A percentile compares a stretch with the other conserved stretches of the same genome.
These are phyloP conservation scores for Amesomyces nigricolor DNA, from an alignment of 2,329 filamentous ascomycete genomes.

Conservation along the genomic window DNA sequence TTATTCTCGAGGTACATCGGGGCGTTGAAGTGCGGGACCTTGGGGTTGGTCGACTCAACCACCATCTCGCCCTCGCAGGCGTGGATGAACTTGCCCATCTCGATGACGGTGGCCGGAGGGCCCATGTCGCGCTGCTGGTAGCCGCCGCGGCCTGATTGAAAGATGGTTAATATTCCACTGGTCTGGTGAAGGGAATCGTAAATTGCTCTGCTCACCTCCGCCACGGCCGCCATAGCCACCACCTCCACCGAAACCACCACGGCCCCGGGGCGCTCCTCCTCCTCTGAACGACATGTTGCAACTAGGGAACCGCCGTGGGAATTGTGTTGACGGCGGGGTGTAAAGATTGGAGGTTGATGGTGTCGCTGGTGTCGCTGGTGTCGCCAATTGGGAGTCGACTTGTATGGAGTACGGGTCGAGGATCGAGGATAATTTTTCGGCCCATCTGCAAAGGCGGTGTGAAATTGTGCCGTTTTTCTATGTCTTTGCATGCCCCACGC, in stretches of 20 bases:
- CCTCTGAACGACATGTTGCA: conserved; percentile 56
- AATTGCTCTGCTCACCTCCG: too few relatives aligned
- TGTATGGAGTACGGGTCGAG: neutral
- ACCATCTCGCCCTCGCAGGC: conserved; percentile 97
- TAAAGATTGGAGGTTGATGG: neutral
- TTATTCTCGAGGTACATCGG: conserved; percentile 99
- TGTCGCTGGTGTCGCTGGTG: conserved; percentile 10
- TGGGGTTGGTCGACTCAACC: conserved; percentile 89
- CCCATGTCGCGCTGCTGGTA: conserved; percentile 56
- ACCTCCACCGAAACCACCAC: conserved; percentile 40
- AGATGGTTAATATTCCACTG: too few relatives aligned
- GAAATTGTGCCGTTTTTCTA: conserved; percentile 17
- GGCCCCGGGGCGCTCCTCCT: conserved; percentile 39
- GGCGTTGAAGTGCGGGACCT: conserved; percentile 98
- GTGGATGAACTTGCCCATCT: conserved; percentile 93
- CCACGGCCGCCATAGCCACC: conserved; percentile 44
- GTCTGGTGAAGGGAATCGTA: too few relatives aligned
- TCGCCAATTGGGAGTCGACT: conserved; percentile 10
- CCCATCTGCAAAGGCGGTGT: conserved; percentile 20
- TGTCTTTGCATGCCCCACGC: neutral
- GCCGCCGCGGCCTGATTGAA: conserved; percentile 59
- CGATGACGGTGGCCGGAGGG: conserved; percentile 58
- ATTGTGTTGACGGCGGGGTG: conserved; percentile 14
- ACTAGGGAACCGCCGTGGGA: conserved; percentile 12
- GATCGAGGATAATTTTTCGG: conserved; percentile 20